Evolutionary conservation across 1,139 yeast species (phyloP), one percentile per base, ranked within the genome.

Genomic region (Candida frijolesensis): DNA sequence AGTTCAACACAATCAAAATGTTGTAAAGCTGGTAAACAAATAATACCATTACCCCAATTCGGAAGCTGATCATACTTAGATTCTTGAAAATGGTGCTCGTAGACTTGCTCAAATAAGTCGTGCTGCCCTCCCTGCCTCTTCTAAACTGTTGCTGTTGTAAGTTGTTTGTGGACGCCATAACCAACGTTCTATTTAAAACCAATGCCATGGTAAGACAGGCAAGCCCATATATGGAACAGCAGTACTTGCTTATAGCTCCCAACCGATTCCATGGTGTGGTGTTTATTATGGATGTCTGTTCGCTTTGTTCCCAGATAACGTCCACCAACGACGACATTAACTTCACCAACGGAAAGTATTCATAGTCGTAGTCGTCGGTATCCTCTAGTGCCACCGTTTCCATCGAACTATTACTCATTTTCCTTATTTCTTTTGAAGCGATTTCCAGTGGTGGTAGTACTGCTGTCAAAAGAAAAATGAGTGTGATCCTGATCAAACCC

Each of bases 151-250:
- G 70, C 22, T 53, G 49, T 16, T 64, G 57, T 38, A 60, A 54
- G n/a, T 57, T 60, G 56, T 87, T 72, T 0, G 87, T 77, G 7
- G 87, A 78, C 0, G 91, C 91, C 68, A 86, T 81, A 6, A 83
- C 84, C 50, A 82, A 70, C 0, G 89, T 84, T 49, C 92, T 67
- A 63, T 87, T 86, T 61, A 86, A 68, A 1, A 85, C 61, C 3
- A 86, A 72, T 0, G 90, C 89, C 77, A 86, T 83, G 10, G 79
- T 67, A 74, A 86, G 78, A 64, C 91, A 65, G 44, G 72, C 51
- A 10, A 72, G 53, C 1, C 77, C 78, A 50, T 73, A 73, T 25
- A 67, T 56, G 8, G 77, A 71, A 49, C 70, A 68, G 50, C 72
- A 65, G 55, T 72, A 73, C 25, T 68, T 62, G 35, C 61, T 54